phyloP scores from a whole-genome alignment of 345 rosid species.

The Syzygium aromaticum region DNA sequence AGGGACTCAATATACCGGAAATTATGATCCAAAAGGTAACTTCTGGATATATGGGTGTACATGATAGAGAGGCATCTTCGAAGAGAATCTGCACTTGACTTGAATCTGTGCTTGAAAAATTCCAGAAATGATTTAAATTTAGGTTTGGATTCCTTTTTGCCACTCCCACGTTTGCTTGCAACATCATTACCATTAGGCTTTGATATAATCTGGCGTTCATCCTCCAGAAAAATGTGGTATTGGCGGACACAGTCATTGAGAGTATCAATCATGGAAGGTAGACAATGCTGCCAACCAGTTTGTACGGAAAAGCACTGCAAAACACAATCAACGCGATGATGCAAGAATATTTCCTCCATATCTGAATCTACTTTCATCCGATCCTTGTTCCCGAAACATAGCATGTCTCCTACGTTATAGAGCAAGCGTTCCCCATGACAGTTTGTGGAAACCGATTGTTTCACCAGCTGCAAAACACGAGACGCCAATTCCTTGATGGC shows the following conservation, averaged over 20 bases:
- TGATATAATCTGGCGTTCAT: neutral
- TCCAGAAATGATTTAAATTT: neutral
- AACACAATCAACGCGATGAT: conserved; percentile 13
- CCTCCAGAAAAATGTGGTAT: neutral
- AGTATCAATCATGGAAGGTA: conserved; percentile 1
- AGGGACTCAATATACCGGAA: neutral
- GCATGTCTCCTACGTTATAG: conserved; percentile 5
- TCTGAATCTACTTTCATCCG: neutral
- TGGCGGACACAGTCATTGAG: neutral
- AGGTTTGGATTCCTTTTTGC: neutral
- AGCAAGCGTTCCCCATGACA: neutral
- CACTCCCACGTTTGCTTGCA: neutral
- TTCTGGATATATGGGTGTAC: neutral
- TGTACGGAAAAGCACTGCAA: conserved; percentile 3
- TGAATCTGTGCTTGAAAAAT: neutral
- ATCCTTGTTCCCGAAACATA: conserved; percentile 11
- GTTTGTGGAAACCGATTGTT: neutral
- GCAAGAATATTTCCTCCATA: conserved; percentile 9
- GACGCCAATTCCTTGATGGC: conserved; percentile 14
- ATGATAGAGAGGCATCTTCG: neutral
- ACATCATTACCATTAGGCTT: neutral
- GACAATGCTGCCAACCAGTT: conserved; percentile 10
- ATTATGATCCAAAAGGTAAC: neutral
- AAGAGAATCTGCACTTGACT: neutral
- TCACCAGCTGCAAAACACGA: conserved; percentile 13